Evolutionary conservation across 495 filamentous ascomycete species (phyloP), one percentile per base, ranked within the genome.

Genomic region (Penicillium bialowiezense): DNA sequence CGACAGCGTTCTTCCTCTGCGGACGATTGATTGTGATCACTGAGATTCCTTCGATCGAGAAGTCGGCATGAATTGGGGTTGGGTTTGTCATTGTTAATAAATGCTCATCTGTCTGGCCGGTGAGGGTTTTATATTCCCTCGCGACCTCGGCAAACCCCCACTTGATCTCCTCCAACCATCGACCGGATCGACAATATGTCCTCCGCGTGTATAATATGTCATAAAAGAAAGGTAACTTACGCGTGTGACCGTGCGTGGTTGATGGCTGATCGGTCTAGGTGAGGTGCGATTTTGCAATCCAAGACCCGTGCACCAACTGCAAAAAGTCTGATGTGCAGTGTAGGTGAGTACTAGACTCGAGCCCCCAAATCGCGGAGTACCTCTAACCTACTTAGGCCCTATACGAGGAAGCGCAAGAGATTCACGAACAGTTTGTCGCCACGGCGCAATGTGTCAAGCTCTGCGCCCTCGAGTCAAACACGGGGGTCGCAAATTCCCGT

Each of bases 11-110:
- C 35, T 62, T 67, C 17, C 65, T 59, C n/a, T 61, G 54, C 0
- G 56, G 61, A 13, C 65, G 67, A 60, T 76, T 72, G 49, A 78
- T 67, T 6, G 61, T 53, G 7, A 79, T 64, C 24, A 66, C 70
- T 9, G 73, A 72, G 48, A 79, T 73, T 20, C 73, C 73, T 24
- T 60, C 49, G 10, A 53, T 51, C 13, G 39, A 32, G n/a, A 31
- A 50, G 48, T 63, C 54, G 6, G 18, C 38, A 7, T 47, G 29
- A n/a, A 63, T 39, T 7, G 14, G 15, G 1, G 42, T 13, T 0
- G 17, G 17, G 1, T 53, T 46, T 14, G 50, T 28, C 50, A 62
- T 62, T 3, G 23, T 26, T 3, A 4, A 26, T 8, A n/a, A n/a
- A n/a, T n/a, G n/a, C n/a, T n/a, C n/a, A n/a, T n/a, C n/a, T n/a